phyloP scores from a whole-genome alignment of 1,139 yeast genomes.

The Spathaspora sp. region DNA sequence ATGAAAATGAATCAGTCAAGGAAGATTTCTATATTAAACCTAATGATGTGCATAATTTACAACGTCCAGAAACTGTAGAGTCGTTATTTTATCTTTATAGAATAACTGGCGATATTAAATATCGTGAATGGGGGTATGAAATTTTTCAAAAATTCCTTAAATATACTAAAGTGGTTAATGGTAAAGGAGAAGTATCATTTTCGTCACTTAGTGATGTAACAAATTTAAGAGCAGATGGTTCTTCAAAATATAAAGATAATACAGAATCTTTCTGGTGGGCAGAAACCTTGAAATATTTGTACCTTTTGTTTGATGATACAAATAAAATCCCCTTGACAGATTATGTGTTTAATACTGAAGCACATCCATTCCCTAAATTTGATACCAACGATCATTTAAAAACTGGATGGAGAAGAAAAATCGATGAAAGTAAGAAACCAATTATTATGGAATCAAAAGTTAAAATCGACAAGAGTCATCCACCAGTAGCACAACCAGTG shows the following conservation, averaged over 20 bases:
- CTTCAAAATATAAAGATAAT: conserved; percentile 60
- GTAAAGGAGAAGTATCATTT: conserved; percentile 58
- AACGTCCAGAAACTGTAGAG: conserved; percentile 94
- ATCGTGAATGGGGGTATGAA: conserved; percentile 89
- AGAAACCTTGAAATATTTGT: conserved; percentile 86
- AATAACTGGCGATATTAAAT: conserved; percentile 76
- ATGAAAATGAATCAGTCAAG: conserved; percentile 32
- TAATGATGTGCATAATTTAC: conserved; percentile 77
- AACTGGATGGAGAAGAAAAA: conserved; percentile 61
- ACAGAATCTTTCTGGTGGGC: conserved; percentile 95
- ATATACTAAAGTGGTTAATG: conserved; percentile 51
- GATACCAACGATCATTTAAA: conserved; percentile 52
- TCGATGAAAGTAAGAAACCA: conserved; percentile 21
- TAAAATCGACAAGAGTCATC: conserved; percentile 29
- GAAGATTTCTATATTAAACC: conserved; percentile 69
- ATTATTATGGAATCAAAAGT: conserved; percentile 17
- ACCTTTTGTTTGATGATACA: conserved; percentile 72
- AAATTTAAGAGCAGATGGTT: conserved; percentile 32
- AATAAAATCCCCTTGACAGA: conserved; percentile 58
- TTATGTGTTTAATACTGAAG: conserved; percentile 87
- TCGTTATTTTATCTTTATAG: conserved; percentile 79
- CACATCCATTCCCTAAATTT: conserved; percentile 85
- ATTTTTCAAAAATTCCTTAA: conserved; percentile 71
- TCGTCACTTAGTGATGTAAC: conserved; percentile 70
- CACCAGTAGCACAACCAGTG: conserved; percentile 47